These are phyloP conservation scores for Colletotrichum incanum DNA, from an alignment of 2,329 filamentous ascomycete species.

Conservation along the genomic window DNA sequence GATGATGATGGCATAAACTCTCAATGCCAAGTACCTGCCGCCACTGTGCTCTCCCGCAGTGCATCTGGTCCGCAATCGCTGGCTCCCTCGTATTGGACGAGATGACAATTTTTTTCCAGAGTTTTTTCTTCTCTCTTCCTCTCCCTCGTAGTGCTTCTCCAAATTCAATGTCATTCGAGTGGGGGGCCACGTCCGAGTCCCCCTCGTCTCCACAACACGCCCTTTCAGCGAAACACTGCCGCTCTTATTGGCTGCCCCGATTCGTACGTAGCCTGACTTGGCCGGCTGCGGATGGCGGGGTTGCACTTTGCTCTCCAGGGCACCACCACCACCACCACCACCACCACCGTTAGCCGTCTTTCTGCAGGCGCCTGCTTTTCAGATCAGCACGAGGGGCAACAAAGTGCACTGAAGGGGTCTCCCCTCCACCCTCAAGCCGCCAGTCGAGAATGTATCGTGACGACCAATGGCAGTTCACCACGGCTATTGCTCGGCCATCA, in stretches of 20 bases:
- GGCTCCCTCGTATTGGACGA: conserved; percentile 7
- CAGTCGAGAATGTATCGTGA: neutral
- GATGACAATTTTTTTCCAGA: neutral
- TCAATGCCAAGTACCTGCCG: neutral
- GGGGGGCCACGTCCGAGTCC: neutral
- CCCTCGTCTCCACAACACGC: conserved; percentile 6
- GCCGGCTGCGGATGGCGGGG: conserved; percentile 26
- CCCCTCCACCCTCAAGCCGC: conserved; percentile 10
- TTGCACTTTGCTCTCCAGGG: conserved; percentile 1
- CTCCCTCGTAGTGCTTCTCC: conserved; percentile 13
- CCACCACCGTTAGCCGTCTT: neutral
- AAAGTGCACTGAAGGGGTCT: neutral
- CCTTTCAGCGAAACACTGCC: neutral
- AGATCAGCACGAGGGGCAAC: neutral
- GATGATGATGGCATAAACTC: neutral
- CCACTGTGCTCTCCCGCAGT: neutral
- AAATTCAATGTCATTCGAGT: conserved; percentile 27
- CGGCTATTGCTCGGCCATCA: neutral
- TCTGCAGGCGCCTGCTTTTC: conserved; percentile 6
- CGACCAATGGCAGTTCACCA: neutral
- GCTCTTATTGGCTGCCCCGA: neutral
- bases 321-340: neutral
- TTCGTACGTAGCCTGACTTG: neutral
- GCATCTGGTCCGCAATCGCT: neutral
- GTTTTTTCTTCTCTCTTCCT: neutral